Conservation (phyloP, 192 early-diverging fungal species). For the Gaertneriomyces semiglobifer region DNA sequence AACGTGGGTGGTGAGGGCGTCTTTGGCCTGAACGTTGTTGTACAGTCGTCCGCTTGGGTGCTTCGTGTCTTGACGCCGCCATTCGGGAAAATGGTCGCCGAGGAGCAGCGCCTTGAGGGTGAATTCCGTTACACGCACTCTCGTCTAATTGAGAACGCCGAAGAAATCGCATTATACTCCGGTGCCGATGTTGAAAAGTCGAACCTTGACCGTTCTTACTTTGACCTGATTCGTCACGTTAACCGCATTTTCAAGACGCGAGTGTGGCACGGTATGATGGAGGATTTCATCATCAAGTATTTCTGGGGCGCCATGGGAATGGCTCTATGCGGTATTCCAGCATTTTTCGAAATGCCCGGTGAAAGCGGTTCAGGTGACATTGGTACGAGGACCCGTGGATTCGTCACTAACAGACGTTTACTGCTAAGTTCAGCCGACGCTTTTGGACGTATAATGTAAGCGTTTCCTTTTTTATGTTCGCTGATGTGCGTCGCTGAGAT, state of each 20-base stretch:
- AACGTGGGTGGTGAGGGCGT: slow-evolving; percentile 83
- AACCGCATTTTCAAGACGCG: slow-evolving; percentile 79
- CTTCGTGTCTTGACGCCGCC: slow-evolving; percentile 86
- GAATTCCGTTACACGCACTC: slow-evolving; percentile 94
- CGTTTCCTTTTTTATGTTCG: neutral
- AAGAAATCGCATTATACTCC: slow-evolving; percentile 89
- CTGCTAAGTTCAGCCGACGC: slow-evolving; percentile 88
- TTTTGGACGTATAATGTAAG: slow-evolving; percentile 85
- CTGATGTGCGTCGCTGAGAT: neutral
- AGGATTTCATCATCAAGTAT: slow-evolving; percentile 98
- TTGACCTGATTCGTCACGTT: slow-evolving; percentile 79
- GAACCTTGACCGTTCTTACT: slow-evolving; percentile 75
- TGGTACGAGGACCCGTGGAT: slow-evolving; percentile 46
- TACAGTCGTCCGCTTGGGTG: slow-evolving; percentile 73
- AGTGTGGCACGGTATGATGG: slow-evolving; percentile 90
- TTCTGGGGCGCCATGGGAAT: slow-evolving; percentile 93
- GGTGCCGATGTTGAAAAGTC: slow-evolving; percentile 81
- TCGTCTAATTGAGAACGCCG: slow-evolving; percentile 90
- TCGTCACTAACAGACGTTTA: slow-evolving; percentile 54
- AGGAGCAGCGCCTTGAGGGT: slow-evolving; percentile 85
- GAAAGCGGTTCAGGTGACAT: slow-evolving; percentile 21
- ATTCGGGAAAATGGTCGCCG: slow-evolving; percentile 92
- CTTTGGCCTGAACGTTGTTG: slow-evolving; percentile 74
- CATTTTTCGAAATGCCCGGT: slow-evolving; percentile 59
- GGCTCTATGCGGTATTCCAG: slow-evolving; percentile 80